Conservation (phyloP, 2,329 filamentous ascomycete genomes). For the Furcasterigmium sp. region DNA sequence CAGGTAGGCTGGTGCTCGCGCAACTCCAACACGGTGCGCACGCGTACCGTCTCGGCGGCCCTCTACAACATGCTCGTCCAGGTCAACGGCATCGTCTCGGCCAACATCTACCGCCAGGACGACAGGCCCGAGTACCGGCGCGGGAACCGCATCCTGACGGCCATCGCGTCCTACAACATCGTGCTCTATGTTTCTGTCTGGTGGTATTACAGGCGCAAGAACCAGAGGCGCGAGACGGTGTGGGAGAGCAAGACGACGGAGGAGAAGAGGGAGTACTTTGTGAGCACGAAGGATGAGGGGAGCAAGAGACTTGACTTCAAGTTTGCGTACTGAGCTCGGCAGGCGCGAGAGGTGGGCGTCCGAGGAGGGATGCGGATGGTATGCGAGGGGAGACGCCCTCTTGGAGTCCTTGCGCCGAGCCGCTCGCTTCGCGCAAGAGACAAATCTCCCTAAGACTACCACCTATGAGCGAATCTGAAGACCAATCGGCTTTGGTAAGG, state of each 20-base stretch:
- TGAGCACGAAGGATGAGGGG: slow-evolving; percentile 33
- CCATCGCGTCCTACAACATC: slow-evolving; percentile 30
- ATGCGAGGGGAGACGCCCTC: too few relatives aligned
- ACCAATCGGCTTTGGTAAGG: too few relatives aligned
- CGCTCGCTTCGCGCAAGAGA: too few relatives aligned
- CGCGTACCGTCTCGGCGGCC: slow-evolving; percentile 54
- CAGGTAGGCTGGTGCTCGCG: slow-evolving; percentile 53
- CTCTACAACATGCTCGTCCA: slow-evolving; percentile 41
- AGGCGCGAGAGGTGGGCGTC: too few relatives aligned
- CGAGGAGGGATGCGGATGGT: too few relatives aligned
- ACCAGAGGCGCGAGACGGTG: slow-evolving; percentile 16
- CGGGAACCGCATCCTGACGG: slow-evolving; percentile 35
- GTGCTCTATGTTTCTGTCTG: slow-evolving; percentile 21
- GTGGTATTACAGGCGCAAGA: slow-evolving; percentile 23
- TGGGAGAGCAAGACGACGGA: slow-evolving; percentile 23
- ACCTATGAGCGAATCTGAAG: too few relatives aligned
- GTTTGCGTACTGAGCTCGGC: slow-evolving; percentile 22
- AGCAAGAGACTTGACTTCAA: slow-evolving; percentile 29
- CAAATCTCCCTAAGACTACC: too few relatives aligned
- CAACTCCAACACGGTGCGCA: slow-evolving; percentile 58
- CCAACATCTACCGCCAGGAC: slow-evolving; percentile 36
- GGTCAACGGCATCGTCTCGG: slow-evolving; percentile 20
- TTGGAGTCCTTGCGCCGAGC: too few relatives aligned
- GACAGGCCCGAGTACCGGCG: slow-evolving; percentile 29
- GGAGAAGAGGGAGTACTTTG: slow-evolving; percentile 29